Percentiles rank a stretch among this genome's conserved stretches.
phyloP scores from a whole-genome alignment of 1,284 basidiomycete genomes.

The Meripilus lineatus region DNA sequence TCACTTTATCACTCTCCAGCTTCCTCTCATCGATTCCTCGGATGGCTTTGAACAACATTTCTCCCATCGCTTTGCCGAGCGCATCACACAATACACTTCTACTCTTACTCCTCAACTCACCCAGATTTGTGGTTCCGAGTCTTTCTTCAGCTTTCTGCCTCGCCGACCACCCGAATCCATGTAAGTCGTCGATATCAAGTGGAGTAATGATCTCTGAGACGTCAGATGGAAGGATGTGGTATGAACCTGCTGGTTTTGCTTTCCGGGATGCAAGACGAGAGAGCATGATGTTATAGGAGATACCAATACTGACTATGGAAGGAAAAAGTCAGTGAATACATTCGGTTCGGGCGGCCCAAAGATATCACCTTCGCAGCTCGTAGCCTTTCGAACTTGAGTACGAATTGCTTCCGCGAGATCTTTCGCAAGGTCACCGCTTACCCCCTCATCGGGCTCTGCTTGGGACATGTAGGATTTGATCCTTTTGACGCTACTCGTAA shows the following conservation, averaged over 20 bases:
- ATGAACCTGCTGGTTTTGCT: conserved; percentile 88
- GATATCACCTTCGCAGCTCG: conserved; percentile 76
- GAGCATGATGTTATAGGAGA: conserved; percentile 88
- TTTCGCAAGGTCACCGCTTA: conserved; percentile 53
- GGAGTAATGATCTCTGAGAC: conserved; percentile 61
- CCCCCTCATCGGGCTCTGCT: conserved; percentile 9
- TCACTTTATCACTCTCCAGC: conserved; percentile 77
- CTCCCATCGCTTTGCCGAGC: conserved; percentile 80
- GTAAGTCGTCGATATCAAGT: conserved; percentile 82
- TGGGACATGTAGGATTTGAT: conserved; percentile 28
- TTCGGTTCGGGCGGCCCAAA: background rate
- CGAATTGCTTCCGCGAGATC: conserved; percentile 82
- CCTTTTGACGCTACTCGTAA: conserved; percentile 61
- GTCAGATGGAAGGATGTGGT: conserved; percentile 60
- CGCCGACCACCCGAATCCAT: conserved; percentile 80
- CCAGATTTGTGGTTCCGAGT: conserved; percentile 70
- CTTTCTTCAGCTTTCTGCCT: conserved; percentile 73
- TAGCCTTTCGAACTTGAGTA: conserved; percentile 67
- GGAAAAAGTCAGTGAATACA: too few species aligned
- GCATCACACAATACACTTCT: conserved; percentile 64
- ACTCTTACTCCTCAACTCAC: conserved; percentile 59
- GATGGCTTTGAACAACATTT: conserved; percentile 79
- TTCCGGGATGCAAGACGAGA: conserved; percentile 87
- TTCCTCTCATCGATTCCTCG: conserved; percentile 80
- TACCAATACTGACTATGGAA: conserved; percentile 79